Evolutionary conservation across 192 early-diverging fungal genomes (phyloP).

Genomic region (Umbelopsis ramanniana): DNA sequence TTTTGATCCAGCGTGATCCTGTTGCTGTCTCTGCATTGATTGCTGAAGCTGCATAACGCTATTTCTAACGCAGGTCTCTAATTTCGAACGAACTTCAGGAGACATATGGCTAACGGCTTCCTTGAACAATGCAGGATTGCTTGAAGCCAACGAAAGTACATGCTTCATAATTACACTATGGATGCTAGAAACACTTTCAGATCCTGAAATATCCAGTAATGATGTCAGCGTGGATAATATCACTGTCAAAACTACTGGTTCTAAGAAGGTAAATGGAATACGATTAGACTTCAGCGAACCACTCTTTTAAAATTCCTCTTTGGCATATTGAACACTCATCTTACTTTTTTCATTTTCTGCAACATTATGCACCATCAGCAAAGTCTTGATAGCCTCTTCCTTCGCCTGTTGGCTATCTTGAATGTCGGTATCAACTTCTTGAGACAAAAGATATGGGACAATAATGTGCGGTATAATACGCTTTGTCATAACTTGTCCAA

Average conservation of each 20-base stretch:
- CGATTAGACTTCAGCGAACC: no score
- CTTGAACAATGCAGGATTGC: slow-evolving; percentile 47
- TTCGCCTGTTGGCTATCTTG: slow-evolving; percentile 37
- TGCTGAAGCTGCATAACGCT: slow-evolving; percentile 49
- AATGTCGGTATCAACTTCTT: slow-evolving; percentile 12
- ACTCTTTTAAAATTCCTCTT: no score
- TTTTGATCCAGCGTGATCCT: slow-evolving; percentile 32
- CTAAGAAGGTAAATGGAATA: slow-evolving; percentile 24
- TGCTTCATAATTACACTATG: slow-evolving; percentile 50
- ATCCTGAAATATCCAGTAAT: slow-evolving; percentile 37
- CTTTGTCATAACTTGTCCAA: slow-evolving; percentile 38
- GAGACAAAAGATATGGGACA: slow-evolving; percentile 28
- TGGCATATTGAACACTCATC: no score
- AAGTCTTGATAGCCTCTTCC: slow-evolving; percentile 55
- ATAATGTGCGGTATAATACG: slow-evolving; percentile 35
- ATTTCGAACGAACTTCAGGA: slow-evolving; percentile 43
- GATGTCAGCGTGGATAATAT: slow-evolving; percentile 52
- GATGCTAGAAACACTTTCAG: slow-evolving; percentile 15
- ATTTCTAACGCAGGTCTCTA: slow-evolving; percentile 54
- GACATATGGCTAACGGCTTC: slow-evolving; percentile 40
- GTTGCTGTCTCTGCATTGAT: slow-evolving; percentile 42
- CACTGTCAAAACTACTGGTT: slow-evolving; percentile 39
- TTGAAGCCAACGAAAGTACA: slow-evolving; percentile 46
- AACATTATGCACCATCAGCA: slow-evolving; percentile 44
- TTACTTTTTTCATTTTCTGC: slow-evolving; percentile 48